Evolutionary conservation across 2,329 filamentous ascomycete genomes (phyloP).

Genomic region (Trichophyton mentagrophytes): DNA sequence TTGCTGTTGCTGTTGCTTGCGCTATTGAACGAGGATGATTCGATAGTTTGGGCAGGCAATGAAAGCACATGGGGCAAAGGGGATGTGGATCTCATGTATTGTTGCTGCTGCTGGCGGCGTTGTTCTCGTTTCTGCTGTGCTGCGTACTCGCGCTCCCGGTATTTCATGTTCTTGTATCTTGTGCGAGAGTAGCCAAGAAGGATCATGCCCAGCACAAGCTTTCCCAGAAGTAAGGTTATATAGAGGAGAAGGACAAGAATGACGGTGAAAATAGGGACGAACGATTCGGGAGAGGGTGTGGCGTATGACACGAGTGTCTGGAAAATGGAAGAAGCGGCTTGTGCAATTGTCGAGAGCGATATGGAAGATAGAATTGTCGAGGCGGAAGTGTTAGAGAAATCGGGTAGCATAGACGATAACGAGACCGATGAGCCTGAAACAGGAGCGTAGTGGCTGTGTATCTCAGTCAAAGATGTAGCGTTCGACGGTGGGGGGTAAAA

Average conservation of each 20-base stretch:
- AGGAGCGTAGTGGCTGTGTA: conserved; percentile 37
- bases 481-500: conserved; percentile 39
- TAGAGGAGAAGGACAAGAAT: conserved; percentile 77
- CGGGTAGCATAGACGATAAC: conserved; percentile 16
- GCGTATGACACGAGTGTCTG: conserved; percentile 30
- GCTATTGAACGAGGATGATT: conserved; percentile 16
- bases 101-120: conserved; percentile 3
- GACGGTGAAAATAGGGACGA: conserved; percentile 46
- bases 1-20: conserved; percentile 37
- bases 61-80: conserved; percentile 1
- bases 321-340: conserved; percentile 20
- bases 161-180: conserved; percentile 70
- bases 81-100: background rate
- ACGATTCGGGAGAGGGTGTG: conserved; percentile 31
- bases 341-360: conserved; percentile 15
- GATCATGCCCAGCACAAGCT: conserved; percentile 77
- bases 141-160: conserved; percentile 39
- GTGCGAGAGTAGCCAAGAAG: conserved; percentile 67
- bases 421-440: conserved; percentile 11
- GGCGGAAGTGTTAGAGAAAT: conserved; percentile 4
- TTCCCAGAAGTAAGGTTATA: conserved; percentile 69
- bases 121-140: conserved; percentile 6
- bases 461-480: conserved; percentile 30
- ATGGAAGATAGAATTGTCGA: background rate
- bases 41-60: conserved; percentile 14